Evolutionary conservation across 2,329 filamentous ascomycete genomes (phyloP), one percentile per base, ranked within the genome.

Genomic region (Aspergillus pseudotamarii): DNA sequence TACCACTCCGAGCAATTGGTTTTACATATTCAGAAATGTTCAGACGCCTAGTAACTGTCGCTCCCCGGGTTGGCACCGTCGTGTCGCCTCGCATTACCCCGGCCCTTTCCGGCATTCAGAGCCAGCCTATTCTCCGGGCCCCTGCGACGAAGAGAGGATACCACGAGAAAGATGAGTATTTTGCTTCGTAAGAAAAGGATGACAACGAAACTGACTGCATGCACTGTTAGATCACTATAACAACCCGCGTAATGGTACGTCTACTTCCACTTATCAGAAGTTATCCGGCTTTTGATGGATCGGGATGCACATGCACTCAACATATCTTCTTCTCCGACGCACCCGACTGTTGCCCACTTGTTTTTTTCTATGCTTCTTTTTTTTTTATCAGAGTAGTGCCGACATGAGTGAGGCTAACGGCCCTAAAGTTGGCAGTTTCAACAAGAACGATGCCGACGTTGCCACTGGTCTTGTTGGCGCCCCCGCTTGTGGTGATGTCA

Each of bases 401-500:
- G 14, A 46, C 34, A 23, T 23, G 60, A 53, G 51, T 53, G 58
- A 46, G 48, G 62, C 53, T 64, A 61, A 66, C 60, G 36, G 16
- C 11, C 51, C 5, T 11, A 60, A 67, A 64, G 68, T 93, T 64
- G 91, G 91, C 32, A 90, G 88, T 63, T 90, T 94, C 88, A 80
- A 85, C 78, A 96, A 96, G 84, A 87, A 87, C 66, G 92, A 95
- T 69, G 78, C 81, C 61, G 91, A 95, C 68, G 94, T 97, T 66
- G 94, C 94, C 69, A 96, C 94, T 21, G 94, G 94, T 50, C 90
- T 97, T 59, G 94, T 97, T 68, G 89, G 92, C 70, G 92, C 93
- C n/a, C 93, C 93, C 57, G 93, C 93, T 36, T 94, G 92, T 76
- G 93, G 93, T 79, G 93, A 96, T 78, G 93, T 96, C 65, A 96